Evolutionary conservation across 345 rosid species (phyloP).

Genomic region (Luvunga scandens): DNA sequence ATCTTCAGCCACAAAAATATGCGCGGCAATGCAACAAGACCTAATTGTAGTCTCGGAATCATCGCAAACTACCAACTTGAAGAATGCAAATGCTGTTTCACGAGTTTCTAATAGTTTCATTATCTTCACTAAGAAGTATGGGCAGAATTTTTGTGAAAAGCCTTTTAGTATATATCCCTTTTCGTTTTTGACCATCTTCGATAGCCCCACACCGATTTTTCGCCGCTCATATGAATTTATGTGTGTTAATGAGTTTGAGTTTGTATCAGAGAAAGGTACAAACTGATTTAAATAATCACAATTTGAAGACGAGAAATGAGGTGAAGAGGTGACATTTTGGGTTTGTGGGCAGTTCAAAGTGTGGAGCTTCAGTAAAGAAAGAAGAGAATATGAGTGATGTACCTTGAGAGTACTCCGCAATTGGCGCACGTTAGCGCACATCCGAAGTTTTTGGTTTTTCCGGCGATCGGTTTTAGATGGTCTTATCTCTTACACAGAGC

Average conservation of each 20-base stretch:
- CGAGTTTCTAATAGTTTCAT: constrained; percentile 46
- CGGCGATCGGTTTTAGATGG: constrained; percentile 3
- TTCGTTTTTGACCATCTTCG: constrained; percentile 40
- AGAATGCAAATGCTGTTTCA: constrained; percentile 57
- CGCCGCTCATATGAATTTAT: constrained; percentile 59
- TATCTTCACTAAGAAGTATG: constrained; percentile 37
- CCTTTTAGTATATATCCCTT: constrained; percentile 30
- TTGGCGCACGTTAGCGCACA: constrained; percentile 32
- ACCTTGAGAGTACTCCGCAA: constrained; percentile 30
- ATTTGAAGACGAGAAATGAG: constrained; percentile 12
- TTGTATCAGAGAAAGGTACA: constrained; percentile 27
- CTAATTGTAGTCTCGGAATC: constrained; percentile 36
- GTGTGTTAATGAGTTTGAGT: constrained; percentile 17
- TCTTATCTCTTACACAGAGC: background rate
- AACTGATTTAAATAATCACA: constrained; percentile 42
- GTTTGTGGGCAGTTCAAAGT: constrained; percentile 1
- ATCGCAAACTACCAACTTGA: constrained; percentile 47
- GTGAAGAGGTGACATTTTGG: background rate
- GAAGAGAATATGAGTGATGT: constrained; percentile 11
- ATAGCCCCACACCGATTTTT: constrained; percentile 41
- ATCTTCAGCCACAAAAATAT: constrained; percentile 43
- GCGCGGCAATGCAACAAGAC: constrained; percentile 51
- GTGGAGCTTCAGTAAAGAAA: background rate
- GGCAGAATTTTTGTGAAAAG: constrained; percentile 42
- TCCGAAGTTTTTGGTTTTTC: constrained; percentile 5